A percentile compares a stretch with the other conserved stretches of the same genome.
These are phyloP conservation scores for Otatea glauca DNA, from an alignment of 176 grass and related monocot genomes.

Conservation along the genomic window DNA sequence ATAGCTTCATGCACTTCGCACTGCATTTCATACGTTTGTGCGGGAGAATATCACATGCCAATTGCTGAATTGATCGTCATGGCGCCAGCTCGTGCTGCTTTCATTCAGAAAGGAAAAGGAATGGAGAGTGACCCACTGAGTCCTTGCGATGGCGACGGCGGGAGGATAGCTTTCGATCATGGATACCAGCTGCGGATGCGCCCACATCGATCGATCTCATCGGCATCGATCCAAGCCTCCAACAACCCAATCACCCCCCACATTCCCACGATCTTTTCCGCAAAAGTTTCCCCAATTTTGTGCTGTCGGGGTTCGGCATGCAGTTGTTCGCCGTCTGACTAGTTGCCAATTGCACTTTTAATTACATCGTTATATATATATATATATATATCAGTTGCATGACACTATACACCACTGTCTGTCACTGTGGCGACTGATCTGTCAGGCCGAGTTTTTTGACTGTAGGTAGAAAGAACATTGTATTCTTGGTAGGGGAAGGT, in stretches of 20 bases:
- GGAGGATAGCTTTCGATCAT: conserved; percentile 44
- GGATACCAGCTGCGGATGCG: conserved; percentile 35
- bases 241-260: neutral
- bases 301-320: neutral
- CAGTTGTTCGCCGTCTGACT: neutral
- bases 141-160: conserved; percentile 44
- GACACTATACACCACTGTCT: conserved; percentile 18
- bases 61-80: neutral
- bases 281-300: neutral
- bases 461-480: neutral
- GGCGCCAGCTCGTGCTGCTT: neutral
- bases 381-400: conserved; percentile 25
- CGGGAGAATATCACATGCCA: neutral
- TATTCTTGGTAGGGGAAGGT: conserved; percentile 6
- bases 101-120: neutral
- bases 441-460: conserved; percentile 26
- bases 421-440: neutral
- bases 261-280: neutral
- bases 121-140: conserved; percentile 58
- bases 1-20: neutral
- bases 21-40: neutral
- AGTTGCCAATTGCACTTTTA: neutral
- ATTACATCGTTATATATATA: too few relatives aligned
- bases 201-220: too few relatives aligned
- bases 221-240: too few relatives aligned